Evolutionary conservation across 2,329 filamentous ascomycete species (phyloP).

Genomic region (Alternaria gaisen): DNA sequence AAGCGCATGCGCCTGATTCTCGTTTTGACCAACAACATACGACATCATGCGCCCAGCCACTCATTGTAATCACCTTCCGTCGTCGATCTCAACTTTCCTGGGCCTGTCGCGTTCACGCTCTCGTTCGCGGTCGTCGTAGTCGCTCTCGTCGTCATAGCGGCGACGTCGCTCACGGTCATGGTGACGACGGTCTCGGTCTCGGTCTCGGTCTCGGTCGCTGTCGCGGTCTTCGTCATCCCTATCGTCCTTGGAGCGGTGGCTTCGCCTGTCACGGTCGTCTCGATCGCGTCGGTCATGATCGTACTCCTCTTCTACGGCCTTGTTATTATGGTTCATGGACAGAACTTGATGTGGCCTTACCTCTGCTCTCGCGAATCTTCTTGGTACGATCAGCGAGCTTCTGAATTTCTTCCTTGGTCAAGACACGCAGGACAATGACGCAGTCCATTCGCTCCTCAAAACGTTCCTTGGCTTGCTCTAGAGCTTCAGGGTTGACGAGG

Average conservation of each 20-base stretch:
- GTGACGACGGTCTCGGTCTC: constrained; percentile 16
- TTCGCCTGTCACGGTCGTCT: constrained; percentile 41
- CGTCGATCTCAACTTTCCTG: constrained; percentile 35
- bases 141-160: constrained; percentile 42
- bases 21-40: background rate
- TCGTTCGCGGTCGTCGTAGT: constrained; percentile 34
- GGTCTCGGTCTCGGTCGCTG: constrained; percentile 22
- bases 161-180: constrained; percentile 29
- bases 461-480: constrained; percentile 86
- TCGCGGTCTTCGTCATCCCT: constrained; percentile 44
- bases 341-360: constrained; percentile 14
- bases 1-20: background rate
- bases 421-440: constrained; percentile 88
- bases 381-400: constrained; percentile 83
- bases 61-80: constrained; percentile 39
- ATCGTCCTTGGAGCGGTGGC: constrained; percentile 41
- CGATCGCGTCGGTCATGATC: constrained; percentile 43
- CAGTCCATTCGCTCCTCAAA: constrained; percentile 93
- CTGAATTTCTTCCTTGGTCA: constrained; percentile 90
- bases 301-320: constrained; percentile 37
- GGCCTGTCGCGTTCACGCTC: constrained; percentile 29
- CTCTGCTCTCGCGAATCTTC: constrained; percentile 70
- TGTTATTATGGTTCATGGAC: constrained; percentile 19
- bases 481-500: constrained; percentile 86
- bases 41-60: constrained; percentile 3